Evolutionary conservation across 371 early-diverging fungal species (phyloP).

Genomic region (Mucor irregularis): DNA sequence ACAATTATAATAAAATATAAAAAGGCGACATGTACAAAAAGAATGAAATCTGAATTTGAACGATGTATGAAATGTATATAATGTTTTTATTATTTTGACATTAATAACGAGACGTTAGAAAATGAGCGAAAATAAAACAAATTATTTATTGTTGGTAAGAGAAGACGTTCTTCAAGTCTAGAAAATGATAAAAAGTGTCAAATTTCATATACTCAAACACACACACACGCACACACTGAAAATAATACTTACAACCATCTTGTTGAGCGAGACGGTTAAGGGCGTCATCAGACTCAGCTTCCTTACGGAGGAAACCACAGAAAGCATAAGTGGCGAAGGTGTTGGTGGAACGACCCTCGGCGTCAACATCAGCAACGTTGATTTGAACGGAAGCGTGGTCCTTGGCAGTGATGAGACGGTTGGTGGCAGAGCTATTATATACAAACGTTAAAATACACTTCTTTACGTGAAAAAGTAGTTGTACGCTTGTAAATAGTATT

Average conservation of each 20-base stretch:
- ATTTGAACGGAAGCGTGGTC: constrained; percentile 99
- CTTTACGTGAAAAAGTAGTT: no score
- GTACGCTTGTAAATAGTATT: constrained; percentile 8
- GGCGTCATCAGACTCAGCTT: constrained; percentile 94
- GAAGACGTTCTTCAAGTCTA: constrained; percentile 56
- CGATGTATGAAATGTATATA: not conserved
- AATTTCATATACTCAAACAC: not conserved
- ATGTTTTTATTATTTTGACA: constrained; percentile 5
- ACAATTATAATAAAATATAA: not conserved
- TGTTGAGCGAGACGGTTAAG: constrained; percentile 94
- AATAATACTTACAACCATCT: constrained; percentile 70
- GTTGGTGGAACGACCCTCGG: constrained; percentile 79
- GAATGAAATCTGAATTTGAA: not conserved
- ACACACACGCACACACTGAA: no score
- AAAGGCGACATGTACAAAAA: not conserved
- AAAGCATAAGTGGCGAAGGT: constrained; percentile 88
- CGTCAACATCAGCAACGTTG: constrained; percentile 95
- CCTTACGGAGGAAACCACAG: constrained; percentile 90
- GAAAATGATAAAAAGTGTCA: not conserved
- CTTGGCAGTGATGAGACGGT: constrained; percentile 64
- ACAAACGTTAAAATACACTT: no score
- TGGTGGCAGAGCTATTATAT: constrained; percentile 49
- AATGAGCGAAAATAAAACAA: not conserved
- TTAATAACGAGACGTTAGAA: not conserved
- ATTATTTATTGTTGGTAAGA: constrained; percentile 48